Percentiles rank a stretch among this genome's conserved stretches.
These are phyloP conservation scores for Pisolithus tinctorius DNA, from an alignment of 768 basidiomycete genomes.

Conservation along the genomic window DNA sequence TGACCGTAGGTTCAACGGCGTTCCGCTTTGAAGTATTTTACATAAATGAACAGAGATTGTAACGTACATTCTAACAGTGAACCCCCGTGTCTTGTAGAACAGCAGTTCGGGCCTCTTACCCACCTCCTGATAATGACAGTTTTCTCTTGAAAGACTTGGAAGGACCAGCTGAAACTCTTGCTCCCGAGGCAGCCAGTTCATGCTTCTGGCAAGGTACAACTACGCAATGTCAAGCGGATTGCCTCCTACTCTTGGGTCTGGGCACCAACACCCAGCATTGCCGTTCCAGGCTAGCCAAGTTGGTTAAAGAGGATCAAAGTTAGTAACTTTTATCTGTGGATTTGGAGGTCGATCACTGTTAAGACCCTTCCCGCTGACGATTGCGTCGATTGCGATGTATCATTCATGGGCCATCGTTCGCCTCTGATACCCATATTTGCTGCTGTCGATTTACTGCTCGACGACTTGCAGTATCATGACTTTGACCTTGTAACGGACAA, in stretches of 20 bases:
- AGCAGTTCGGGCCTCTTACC: not conserved
- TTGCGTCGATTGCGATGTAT: conserved; percentile 57
- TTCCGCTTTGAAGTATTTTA: too few relatives aligned
- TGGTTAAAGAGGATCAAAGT: not conserved
- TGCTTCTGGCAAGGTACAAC: conserved; percentile 17
- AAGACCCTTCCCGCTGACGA: conserved; percentile 48
- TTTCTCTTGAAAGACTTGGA: conserved; percentile 21
- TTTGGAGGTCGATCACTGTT: conserved; percentile 48
- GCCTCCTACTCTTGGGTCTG: conserved; percentile 54
- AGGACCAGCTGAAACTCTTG: conserved; percentile 13
- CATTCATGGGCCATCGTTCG: conserved; percentile 30
- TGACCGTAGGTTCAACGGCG: too few relatives aligned
- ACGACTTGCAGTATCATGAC: conserved; percentile 22
- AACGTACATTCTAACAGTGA: too few relatives aligned
- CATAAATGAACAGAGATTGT: too few relatives aligned
- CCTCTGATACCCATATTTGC: conserved; percentile 51
- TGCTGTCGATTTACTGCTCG: conserved; percentile 42
- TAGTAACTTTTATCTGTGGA: conserved; percentile 37
- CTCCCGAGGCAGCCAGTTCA: conserved; percentile 3
- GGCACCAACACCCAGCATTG: conserved; percentile 37
- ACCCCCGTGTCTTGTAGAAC: too few relatives aligned
- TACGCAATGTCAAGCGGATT: conserved; percentile 35
- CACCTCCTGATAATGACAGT: not conserved
- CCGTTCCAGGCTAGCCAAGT: conserved; percentile 39
- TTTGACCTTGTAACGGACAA: conserved; percentile 54